Conservation (phyloP, 495 filamentous ascomycete species). For the Pseudotulostoma volvatum region DNA sequence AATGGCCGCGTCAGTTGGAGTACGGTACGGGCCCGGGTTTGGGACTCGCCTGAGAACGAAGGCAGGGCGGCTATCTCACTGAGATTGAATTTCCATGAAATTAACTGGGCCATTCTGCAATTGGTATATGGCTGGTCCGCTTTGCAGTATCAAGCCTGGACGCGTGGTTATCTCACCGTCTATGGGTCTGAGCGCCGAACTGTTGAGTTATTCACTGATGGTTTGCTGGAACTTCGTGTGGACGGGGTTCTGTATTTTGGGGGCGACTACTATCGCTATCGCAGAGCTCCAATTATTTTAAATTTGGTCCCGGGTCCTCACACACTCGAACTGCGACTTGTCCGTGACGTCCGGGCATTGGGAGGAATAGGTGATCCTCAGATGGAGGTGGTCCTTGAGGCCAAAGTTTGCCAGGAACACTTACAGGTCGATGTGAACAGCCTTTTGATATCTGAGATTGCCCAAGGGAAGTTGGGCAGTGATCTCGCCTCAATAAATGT, state of each 20-base stretch:
- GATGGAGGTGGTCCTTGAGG: conserved; percentile 21
- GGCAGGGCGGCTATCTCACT: conserved; percentile 15
- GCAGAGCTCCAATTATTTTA: conserved; percentile 32
- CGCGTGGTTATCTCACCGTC: conserved; percentile 31
- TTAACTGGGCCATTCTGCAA: conserved; percentile 36
- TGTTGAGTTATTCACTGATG: conserved; percentile 26
- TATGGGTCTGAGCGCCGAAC: conserved; percentile 8
- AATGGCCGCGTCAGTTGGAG: conserved; percentile 36
- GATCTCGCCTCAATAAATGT: conserved; percentile 30
- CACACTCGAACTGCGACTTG: conserved; percentile 34
- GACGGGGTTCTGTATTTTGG: conserved; percentile 36
- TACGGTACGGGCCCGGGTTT: conserved; percentile 12
- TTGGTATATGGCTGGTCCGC: conserved; percentile 44
- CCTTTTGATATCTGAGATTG: conserved; percentile 31
- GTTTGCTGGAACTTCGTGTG: conserved; percentile 35
- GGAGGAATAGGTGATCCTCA: conserved; percentile 29
- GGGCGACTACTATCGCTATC: conserved; percentile 39
- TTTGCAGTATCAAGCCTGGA: conserved; percentile 44
- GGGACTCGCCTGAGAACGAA: conserved; percentile 4
- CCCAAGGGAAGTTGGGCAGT: conserved; percentile 27
- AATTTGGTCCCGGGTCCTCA: conserved; percentile 32
- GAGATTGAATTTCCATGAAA: conserved; percentile 26
- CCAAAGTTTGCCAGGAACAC: conserved; percentile 10
- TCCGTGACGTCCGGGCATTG: conserved; percentile 37
- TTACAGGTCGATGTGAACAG: conserved; percentile 19